A percentile compares a stretch with the other conserved stretches of the same genome.
phyloP scores from a whole-genome alignment of 2,329 filamentous ascomycete species.

The Rhinocladiella similis region DNA sequence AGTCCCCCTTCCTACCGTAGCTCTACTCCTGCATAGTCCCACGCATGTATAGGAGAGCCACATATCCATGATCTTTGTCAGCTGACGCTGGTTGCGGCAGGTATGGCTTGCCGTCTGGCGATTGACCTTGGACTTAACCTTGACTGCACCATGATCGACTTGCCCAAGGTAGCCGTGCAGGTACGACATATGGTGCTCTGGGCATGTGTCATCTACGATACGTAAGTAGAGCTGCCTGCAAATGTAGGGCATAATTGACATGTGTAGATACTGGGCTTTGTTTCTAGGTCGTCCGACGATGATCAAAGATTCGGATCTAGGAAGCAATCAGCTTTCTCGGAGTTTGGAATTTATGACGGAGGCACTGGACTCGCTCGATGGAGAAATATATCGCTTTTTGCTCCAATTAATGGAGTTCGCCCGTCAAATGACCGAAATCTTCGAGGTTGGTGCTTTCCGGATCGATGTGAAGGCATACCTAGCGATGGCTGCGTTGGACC shows the following conservation, averaged over 20 bases:
- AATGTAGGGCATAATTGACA: not conserved
- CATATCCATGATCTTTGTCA: not conserved
- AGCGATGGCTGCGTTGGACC: constrained; percentile 10
- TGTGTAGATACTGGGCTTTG: not conserved
- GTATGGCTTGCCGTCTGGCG: constrained; percentile 42
- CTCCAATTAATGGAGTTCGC: constrained; percentile 18
- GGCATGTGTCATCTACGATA: constrained; percentile 4
- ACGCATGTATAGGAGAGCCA: not conserved
- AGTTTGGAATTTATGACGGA: constrained; percentile 6
- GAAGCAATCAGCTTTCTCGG: constrained; percentile 1
- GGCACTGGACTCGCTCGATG: no score
- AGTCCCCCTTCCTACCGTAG: no score
- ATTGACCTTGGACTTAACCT: constrained; percentile 43
- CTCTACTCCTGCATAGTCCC: not conserved
- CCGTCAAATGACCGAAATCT: constrained; percentile 17
- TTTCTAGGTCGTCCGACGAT: constrained; percentile 10
- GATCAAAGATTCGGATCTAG: constrained; percentile 13
- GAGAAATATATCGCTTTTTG: constrained; percentile 12
- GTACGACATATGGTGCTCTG: constrained; percentile 8
- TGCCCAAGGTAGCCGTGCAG: constrained; percentile 12
- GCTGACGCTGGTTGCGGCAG: not conserved
- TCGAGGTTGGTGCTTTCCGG: constrained; percentile 3
- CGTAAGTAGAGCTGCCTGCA: not conserved
- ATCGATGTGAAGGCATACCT: constrained; percentile 11
- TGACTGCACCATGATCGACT: constrained; percentile 25